These are phyloP conservation scores for Paecilomyces sp. DNA, from an alignment of 2,329 filamentous ascomycete species.

Conservation along the genomic window DNA sequence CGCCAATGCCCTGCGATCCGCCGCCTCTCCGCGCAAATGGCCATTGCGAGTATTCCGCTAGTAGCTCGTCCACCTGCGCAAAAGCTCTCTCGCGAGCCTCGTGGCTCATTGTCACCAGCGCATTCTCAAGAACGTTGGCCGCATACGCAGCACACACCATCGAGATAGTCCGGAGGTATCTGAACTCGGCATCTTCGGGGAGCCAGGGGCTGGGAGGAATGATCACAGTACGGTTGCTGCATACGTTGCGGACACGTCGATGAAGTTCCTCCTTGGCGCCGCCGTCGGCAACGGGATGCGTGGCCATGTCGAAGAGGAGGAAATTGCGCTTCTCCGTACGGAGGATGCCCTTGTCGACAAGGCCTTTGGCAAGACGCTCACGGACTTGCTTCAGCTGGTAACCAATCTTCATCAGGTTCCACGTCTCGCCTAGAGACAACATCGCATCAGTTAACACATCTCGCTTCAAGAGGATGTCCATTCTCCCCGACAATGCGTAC, in stretches of 20 bases:
- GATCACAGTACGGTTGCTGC: conserved; percentile 90
- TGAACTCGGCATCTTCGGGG: conserved; percentile 88
- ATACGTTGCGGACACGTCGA: conserved; percentile 81
- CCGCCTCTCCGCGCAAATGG: conserved; percentile 78
- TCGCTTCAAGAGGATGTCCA: conserved; percentile 1
- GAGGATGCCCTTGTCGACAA: conserved; percentile 97
- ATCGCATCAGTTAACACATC: conserved; percentile 1
- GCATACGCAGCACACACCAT: conserved; percentile 99
- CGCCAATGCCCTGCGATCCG: conserved; percentile 76
- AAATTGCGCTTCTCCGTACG: conserved; percentile 99
- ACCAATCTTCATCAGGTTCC: conserved; percentile 99
- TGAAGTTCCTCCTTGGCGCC: conserved; percentile 97
- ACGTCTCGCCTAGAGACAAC: conserved; percentile 72
- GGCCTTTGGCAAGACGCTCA: conserved; percentile 90
- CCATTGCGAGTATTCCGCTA: conserved; percentile 96
- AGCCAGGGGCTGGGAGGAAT: conserved; percentile 80
- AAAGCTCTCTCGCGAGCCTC: conserved; percentile 92
- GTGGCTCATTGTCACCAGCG: conserved; percentile 86
- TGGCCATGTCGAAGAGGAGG: conserved; percentile 99
- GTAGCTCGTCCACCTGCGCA: conserved; percentile 89
- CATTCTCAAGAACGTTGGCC: conserved; percentile 96
- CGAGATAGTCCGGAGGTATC: conserved; percentile 81
- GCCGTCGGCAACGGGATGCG: conserved; percentile 91
- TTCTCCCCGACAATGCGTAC: conserved; percentile 45
- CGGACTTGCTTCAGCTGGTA: conserved; percentile 99